These are phyloP conservation scores for Lotus japonicus DNA, from an alignment of 306 rosid species.

Conservation along the genomic window DNA sequence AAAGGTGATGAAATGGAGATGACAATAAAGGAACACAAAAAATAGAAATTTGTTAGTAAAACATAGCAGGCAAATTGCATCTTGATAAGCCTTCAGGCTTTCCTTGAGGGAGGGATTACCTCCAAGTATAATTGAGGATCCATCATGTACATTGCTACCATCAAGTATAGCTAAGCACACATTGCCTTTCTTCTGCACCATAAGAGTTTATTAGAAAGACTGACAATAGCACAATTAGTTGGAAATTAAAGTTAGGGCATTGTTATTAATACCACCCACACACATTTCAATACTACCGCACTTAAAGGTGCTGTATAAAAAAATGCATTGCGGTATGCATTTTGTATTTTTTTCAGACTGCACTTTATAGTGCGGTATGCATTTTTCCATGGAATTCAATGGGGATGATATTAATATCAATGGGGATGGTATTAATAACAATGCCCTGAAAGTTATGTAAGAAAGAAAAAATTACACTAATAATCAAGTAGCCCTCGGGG, in stretches of 20 bases:
- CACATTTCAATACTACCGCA: no score
- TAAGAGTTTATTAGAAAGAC: slow-evolving; percentile 7
- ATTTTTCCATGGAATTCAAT: no score
- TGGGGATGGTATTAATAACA: no score
- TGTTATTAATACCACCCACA: no score
- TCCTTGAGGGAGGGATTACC: slow-evolving; percentile 32
- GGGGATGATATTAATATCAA: no score
- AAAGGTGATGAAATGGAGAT: background rate
- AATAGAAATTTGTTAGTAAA: background rate
- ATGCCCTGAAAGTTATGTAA: background rate
- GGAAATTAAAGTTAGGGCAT: no score
- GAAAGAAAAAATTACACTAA: slow-evolving; percentile 41
- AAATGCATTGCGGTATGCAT: no score
- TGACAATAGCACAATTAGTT: background rate
- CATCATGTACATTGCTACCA: slow-evolving; percentile 64
- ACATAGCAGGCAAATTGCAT: background rate
- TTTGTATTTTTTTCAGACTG: no score
- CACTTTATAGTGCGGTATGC: no score
- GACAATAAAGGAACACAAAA: background rate
- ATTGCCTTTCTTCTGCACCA: slow-evolving; percentile 63
- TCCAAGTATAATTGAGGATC: slow-evolving; percentile 70
- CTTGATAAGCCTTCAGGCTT: background rate
- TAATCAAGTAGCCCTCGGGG: slow-evolving; percentile 68
- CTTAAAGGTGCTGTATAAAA: no score
- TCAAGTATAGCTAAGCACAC: slow-evolving; percentile 82